A percentile compares a stretch with the other conserved stretches of the same genome.
Evolutionary conservation across 2,329 filamentous ascomycete genomes (phyloP).

Genomic region (Xylariales sp.): DNA sequence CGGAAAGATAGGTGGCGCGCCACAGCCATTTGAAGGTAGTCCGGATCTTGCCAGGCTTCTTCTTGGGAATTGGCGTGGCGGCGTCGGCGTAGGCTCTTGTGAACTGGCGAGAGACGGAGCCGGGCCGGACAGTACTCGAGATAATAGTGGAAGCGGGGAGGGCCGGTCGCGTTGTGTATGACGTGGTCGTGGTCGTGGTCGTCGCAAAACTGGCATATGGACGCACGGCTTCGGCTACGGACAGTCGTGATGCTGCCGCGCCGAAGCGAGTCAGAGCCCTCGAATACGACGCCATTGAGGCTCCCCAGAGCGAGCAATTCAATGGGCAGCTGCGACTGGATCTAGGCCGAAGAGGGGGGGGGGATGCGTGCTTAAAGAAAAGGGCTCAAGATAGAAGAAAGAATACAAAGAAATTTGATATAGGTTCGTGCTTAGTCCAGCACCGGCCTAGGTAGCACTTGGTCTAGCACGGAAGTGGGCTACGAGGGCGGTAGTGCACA

Average conservation of each 20-base stretch:
- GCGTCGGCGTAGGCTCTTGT: slow-evolving; percentile 63
- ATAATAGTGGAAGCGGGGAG: slow-evolving; percentile 48
- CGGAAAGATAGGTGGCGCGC: slow-evolving; percentile 82
- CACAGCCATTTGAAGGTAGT: slow-evolving; percentile 81
- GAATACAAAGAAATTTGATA: slow-evolving; percentile 28
- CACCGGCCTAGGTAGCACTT: neutral
- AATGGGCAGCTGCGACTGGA: slow-evolving; percentile 39
- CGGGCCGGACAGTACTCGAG: slow-evolving; percentile 50
- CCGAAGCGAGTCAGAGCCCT: slow-evolving; percentile 55
- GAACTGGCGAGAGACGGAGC: slow-evolving; percentile 55
- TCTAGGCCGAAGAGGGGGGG: slow-evolving; percentile 26
- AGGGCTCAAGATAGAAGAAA: slow-evolving; percentile 9
- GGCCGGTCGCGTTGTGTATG: slow-evolving; percentile 47
- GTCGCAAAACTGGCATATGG: slow-evolving; percentile 43
- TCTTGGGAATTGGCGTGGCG: slow-evolving; percentile 59
- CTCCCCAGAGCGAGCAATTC: slow-evolving; percentile 38
- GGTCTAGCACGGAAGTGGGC: neutral
- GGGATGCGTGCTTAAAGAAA: slow-evolving; percentile 11
- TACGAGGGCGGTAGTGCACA: slow-evolving; percentile 5
- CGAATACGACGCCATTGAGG: slow-evolving; percentile 60
- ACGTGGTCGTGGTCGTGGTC: slow-evolving; percentile 46
- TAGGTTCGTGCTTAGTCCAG: slow-evolving; percentile 11
- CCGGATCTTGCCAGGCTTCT: slow-evolving; percentile 70
- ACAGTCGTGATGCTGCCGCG: slow-evolving; percentile 46
- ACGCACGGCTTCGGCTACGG: slow-evolving; percentile 48